Base-by-base conservation (phyloP, 2,329 filamentous ascomycete species). In the Sporothrix brunneoviolacea region DNA sequence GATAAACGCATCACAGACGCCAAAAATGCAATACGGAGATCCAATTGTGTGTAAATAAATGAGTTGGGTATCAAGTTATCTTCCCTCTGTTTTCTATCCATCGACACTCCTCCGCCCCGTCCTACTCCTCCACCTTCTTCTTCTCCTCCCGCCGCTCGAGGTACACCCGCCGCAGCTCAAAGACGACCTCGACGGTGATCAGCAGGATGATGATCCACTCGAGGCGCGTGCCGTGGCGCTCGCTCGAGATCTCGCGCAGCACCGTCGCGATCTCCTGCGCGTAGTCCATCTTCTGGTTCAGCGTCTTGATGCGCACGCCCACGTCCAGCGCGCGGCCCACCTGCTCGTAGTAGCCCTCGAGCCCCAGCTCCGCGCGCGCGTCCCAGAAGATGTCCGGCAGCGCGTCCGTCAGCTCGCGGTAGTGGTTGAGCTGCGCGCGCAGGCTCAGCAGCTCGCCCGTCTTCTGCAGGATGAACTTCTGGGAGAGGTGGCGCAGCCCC, bases 201-300 rank as follows among this genome's bases (percentile, higher is more conserved):
- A 98, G 77, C 3, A 88, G 74, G 60, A 98, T 97, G 64, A 98
- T 97, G 60, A 94, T 94, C 86, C 88, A 91, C 70, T 97, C 93
- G 10, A 98, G 74, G 50, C 88, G 77, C 27, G 91, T 81, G 15
- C 88, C 86, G 63, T 97, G 90, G 65, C 88, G 89, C 72, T 97
- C 91, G 63, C 87, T 94, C 50, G 94, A 76, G 64, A 91, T 83
- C 66, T 96, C 89, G 52, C 93, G 77, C 54, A 97, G 70, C 15
- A 97, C 91, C 47, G 77, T 88, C 7, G 93, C 90, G 65, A 96
- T 96, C 66, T 97, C 91, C 62, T 93, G 88, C 1, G 91, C 93
- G 65, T 98, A 97, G 62, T 95, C 91, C 80, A 98, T 94, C 71
- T 95, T 95, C 70, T 95, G 88, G 65, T 98, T 98, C 59, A 97